These are phyloP conservation scores for Trichoderma sp. DNA, from an alignment of 2,329 filamentous ascomycete species.

Conservation along the genomic window DNA sequence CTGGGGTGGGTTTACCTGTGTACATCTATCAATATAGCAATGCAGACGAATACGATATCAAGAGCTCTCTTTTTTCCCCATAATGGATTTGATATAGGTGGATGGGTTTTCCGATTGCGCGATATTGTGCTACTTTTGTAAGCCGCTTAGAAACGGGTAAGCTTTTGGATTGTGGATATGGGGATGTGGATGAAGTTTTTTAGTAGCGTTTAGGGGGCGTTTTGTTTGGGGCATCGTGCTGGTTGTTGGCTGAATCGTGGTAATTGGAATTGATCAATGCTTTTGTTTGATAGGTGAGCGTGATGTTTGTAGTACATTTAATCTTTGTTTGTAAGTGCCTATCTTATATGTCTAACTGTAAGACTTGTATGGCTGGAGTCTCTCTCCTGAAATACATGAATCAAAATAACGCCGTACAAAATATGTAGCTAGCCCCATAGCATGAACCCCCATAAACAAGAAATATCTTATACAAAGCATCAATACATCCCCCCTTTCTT, in stretches of 20 bases:
- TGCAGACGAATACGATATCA: slow-evolving; percentile 1
- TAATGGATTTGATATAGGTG: background rate
- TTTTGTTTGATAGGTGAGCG: background rate
- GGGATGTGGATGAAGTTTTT: background rate
- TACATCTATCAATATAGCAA: slow-evolving; percentile 6
- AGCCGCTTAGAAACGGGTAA: slow-evolving; percentile 1
- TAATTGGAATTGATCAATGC: background rate
- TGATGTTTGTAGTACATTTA: background rate
- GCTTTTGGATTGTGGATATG: background rate
- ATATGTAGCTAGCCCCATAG: background rate
- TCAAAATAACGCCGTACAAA: background rate
- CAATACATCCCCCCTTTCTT: background rate
- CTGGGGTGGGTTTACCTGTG: background rate
- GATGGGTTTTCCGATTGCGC: background rate
- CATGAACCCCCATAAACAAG: background rate
- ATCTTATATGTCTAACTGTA: background rate
- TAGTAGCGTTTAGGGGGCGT: background rate
- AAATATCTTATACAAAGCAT: background rate
- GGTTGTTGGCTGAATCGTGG: background rate
- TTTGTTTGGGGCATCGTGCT: background rate
- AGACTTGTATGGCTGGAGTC: background rate
- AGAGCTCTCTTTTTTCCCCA: background rate
- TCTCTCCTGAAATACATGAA: background rate
- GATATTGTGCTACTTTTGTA: background rate
- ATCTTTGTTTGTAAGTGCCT: background rate